phyloP scores from a whole-genome alignment of 1,284 basidiomycete genomes.

The Rhodotorula sp. region DNA sequence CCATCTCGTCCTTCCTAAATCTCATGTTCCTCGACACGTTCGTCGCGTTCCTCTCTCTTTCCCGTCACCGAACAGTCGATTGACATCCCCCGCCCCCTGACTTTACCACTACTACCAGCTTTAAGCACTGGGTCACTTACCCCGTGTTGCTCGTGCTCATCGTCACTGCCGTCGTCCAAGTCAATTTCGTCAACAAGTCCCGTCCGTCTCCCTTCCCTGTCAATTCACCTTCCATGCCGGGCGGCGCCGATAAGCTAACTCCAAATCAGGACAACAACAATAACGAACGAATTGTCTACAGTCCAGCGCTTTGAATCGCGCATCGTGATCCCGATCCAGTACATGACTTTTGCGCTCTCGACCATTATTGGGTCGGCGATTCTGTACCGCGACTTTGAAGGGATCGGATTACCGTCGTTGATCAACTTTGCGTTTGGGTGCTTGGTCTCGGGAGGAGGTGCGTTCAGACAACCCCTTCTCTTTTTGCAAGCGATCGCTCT shows the following conservation, averaged over 20 bases:
- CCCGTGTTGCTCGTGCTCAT: conserved; percentile 61
- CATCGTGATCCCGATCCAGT: conserved; percentile 89
- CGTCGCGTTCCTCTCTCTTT: conserved; percentile 53
- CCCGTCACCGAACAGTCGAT: too few species aligned
- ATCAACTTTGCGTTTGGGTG: conserved; percentile 49
- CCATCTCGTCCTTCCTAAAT: conserved; percentile 78
- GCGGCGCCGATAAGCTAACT: too few species aligned
- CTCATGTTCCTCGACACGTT: conserved; percentile 66
- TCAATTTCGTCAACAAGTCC: conserved; percentile 78
- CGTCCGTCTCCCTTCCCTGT: conserved; percentile 36
- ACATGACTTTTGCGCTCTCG: conserved; percentile 73
- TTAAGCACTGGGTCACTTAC: conserved; percentile 45
- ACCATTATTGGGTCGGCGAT: conserved; percentile 90
- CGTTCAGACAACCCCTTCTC: not conserved
- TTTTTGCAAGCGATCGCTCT: not conserved
- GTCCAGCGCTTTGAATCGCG: conserved; percentile 84
- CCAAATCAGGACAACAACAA: too few species aligned
- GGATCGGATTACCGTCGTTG: conserved; percentile 43
- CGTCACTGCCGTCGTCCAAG: conserved; percentile 80
- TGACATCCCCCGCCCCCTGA: not conserved
- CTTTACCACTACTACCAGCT: conserved; percentile 15
- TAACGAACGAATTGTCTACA: too few species aligned
- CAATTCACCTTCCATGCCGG: too few species aligned
- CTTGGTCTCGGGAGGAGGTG: conserved; percentile 44
- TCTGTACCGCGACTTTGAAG: conserved; percentile 87